Conservation (phyloP, 2,329 filamentous ascomycete species). For the Fusarium caatingaense region DNA sequence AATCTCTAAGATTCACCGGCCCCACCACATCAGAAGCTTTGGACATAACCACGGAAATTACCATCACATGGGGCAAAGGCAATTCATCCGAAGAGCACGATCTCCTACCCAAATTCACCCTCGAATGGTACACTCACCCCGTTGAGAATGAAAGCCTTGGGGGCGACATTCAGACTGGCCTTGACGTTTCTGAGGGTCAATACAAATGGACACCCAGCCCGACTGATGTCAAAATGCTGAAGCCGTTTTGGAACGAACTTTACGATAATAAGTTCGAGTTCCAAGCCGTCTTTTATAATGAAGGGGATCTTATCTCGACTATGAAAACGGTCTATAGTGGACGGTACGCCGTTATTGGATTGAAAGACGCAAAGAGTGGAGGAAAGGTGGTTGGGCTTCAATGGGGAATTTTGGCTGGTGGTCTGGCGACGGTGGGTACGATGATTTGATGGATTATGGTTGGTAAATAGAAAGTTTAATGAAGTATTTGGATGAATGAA, state of each 20-base stretch:
- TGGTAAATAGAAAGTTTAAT: no score
- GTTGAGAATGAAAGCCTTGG: not conserved
- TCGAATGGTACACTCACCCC: not conserved
- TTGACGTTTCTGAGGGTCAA: not conserved
- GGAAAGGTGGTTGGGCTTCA: not conserved
- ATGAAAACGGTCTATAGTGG: no score
- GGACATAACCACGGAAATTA: fast-evolving
- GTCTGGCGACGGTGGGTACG: not conserved
- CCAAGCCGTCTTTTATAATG: not conserved
- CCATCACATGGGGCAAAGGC: not conserved
- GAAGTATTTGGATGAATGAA: no score
- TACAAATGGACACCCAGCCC: not conserved
- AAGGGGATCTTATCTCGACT: not conserved
- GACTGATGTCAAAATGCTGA: fast-evolving
- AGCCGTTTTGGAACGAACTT: not conserved
- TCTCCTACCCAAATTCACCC: not conserved
- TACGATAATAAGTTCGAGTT: not conserved
- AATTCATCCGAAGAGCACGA: not conserved
- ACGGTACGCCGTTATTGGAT: not conserved
- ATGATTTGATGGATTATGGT: not conserved
- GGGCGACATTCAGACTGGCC: fast-evolving
- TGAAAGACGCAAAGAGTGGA: not conserved
- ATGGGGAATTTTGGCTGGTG: not conserved
- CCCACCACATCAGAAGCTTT: not conserved
- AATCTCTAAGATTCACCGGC: not conserved